Percentiles rank a stretch among this genome's conserved stretches.
Evolutionary conservation across 192 early-diverging fungal species (phyloP).

Genomic region (Coemansia sp.): DNA sequence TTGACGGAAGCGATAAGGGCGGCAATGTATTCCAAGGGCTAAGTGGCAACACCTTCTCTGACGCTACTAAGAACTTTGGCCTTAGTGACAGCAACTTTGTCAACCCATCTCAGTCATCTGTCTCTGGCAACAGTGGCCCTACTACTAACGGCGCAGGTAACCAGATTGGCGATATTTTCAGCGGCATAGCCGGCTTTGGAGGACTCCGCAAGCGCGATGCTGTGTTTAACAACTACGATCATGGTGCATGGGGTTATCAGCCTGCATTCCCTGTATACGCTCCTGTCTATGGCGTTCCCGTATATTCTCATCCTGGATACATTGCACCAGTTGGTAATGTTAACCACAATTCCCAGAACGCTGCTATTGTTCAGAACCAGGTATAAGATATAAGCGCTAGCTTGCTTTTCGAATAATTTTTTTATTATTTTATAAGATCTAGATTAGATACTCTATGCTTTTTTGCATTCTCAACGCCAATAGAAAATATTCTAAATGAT

Average conservation of each 20-base stretch:
- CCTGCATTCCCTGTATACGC: slow-evolving; percentile 3
- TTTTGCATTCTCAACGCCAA: neutral
- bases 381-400: slow-evolving; percentile 11
- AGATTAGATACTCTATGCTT: neutral
- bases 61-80: slow-evolving; percentile 18
- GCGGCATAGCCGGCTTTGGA: slow-evolving; percentile 4
- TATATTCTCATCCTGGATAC: slow-evolving; percentile 13
- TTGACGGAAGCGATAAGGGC: slow-evolving; percentile 12
- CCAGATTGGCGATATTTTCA: slow-evolving; percentile 29
- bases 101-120: slow-evolving; percentile 26
- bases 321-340: slow-evolving; percentile 1
- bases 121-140: slow-evolving; percentile 30
- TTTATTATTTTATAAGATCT: neutral
- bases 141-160: slow-evolving; percentile 43
- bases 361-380: slow-evolving; percentile 51
- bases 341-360: slow-evolving; percentile 46
- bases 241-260: slow-evolving; percentile 12
- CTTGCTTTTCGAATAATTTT: slow-evolving; percentile 1
- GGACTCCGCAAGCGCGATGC: slow-evolving; percentile 24
- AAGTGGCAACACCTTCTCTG: slow-evolving; percentile 20
- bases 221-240: slow-evolving; percentile 24
- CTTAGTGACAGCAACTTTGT: slow-evolving; percentile 31
- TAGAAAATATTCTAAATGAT: slow-evolving; percentile 4
- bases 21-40: slow-evolving; percentile 20
- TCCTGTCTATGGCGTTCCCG: slow-evolving; percentile 10